phyloP scores from a whole-genome alignment of 2,329 filamentous ascomycete species.

The Elsinoe batatas region DNA sequence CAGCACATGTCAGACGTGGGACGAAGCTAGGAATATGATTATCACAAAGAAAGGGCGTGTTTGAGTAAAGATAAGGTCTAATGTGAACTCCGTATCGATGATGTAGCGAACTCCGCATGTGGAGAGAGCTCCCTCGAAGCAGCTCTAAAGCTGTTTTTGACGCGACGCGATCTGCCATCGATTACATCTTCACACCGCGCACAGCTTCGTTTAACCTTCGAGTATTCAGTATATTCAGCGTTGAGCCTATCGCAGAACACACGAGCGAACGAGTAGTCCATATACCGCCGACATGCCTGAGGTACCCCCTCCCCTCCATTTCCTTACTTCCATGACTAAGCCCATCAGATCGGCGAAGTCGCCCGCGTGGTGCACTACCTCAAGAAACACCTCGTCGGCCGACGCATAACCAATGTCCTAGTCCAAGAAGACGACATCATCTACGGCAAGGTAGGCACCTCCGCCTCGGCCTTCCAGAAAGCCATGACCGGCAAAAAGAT shows the following conservation, averaged over 20 bases:
- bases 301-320: not conserved
- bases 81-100: not conserved
- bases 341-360: conserved; percentile 46
- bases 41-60: no score
- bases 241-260: no score
- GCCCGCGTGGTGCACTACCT: conserved; percentile 81
- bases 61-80: not conserved
- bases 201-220: not conserved
- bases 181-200: not conserved
- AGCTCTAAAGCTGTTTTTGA: not conserved
- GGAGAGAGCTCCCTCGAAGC: not conserved
- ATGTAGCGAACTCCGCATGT: not conserved
- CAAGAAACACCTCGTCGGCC: conserved; percentile 71
- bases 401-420: conserved; percentile 59
- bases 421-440: conserved; percentile 74
- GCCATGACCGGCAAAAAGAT: conserved; percentile 67
- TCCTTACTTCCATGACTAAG: conserved; percentile 13
- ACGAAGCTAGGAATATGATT: no score
- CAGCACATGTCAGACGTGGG: not conserved
- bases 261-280: not conserved
- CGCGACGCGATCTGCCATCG: not conserved
- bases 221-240: no score
- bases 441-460: conserved; percentile 84
- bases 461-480: conserved; percentile 60
- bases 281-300: conserved; percentile 2